Conservation (phyloP, 2,329 filamentous ascomycete species). For the Aureobasidium melanogenum region DNA sequence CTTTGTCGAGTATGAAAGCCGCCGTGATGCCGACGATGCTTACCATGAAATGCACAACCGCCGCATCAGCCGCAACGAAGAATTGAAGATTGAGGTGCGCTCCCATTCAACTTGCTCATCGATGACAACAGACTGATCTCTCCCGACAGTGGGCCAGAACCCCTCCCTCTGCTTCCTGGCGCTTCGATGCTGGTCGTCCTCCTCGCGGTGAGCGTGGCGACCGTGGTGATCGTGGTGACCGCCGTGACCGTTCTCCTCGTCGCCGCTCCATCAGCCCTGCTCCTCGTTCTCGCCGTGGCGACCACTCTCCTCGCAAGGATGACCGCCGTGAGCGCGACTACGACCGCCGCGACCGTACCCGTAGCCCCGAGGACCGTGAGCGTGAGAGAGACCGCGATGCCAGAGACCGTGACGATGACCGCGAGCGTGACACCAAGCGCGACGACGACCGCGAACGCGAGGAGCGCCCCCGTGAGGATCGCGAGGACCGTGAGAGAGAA, state of each 20-base stretch:
- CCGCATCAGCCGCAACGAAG: conserved; percentile 88
- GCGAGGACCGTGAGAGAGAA: conserved; percentile 38
- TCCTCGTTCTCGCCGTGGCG: conserved; percentile 58
- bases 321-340: conserved; percentile 68
- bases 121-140: background rate
- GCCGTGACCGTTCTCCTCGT: conserved; percentile 48
- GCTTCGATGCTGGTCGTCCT: conserved; percentile 71
- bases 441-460: conserved; percentile 45
- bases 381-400: conserved; percentile 53
- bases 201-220: conserved; percentile 1
- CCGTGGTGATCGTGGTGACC: conserved; percentile 16
- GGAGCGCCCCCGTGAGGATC: conserved; percentile 46
- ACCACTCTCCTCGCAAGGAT: conserved; percentile 56
- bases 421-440: conserved; percentile 64
- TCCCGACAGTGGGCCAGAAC: conserved; percentile 85
- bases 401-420: conserved; percentile 36
- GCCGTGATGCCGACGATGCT: conserved; percentile 94
- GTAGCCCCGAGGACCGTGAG: conserved; percentile 55
- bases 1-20: conserved; percentile 98
- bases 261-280: conserved; percentile 61
- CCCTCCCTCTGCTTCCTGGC: conserved; percentile 95
- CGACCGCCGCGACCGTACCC: conserved; percentile 62
- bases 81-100: conserved; percentile 92
- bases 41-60: conserved; percentile 99
- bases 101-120: background rate